Evolutionary conservation across 2,329 filamentous ascomycete genomes (phyloP).

Genomic region (Pseudocercospora fijiensis): DNA sequence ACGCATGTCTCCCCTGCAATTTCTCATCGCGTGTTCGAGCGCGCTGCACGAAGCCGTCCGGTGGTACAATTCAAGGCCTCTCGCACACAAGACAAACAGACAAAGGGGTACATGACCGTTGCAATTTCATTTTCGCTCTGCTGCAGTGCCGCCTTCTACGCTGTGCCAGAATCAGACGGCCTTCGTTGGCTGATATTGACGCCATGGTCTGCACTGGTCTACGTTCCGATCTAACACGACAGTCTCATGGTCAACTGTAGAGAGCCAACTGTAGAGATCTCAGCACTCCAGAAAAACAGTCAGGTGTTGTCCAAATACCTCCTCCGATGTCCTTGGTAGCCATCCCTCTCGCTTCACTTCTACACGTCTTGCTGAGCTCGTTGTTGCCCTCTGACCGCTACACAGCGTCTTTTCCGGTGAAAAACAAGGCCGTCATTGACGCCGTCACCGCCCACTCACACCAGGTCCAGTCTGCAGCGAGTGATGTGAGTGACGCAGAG

Average conservation of each 20-base stretch:
- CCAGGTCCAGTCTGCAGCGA: not conserved
- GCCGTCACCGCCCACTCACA: not conserved
- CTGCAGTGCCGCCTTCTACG: not conserved
- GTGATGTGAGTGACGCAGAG: not conserved
- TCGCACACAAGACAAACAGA: not conserved
- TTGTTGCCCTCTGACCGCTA: not conserved
- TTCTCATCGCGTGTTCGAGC: not conserved
- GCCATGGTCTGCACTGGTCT: not conserved
- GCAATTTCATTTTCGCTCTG: not conserved
- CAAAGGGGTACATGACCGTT: not conserved
- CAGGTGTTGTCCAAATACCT: not conserved
- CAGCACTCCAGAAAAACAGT: not conserved
- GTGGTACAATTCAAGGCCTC: slow-evolving; percentile 1
- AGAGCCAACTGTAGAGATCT: not conserved
- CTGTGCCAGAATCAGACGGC: not conserved
- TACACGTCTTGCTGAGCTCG: not conserved
- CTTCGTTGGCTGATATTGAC: too few relatives aligned
- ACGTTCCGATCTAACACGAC: not conserved
- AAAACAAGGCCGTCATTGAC: not conserved
- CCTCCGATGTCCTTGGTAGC: not conserved
- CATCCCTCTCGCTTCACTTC: not conserved
- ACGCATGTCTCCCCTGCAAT: slow-evolving; percentile 9
- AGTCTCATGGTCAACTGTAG: not conserved
- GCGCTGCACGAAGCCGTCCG: slow-evolving; percentile 3
- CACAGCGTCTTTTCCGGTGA: not conserved